Evolutionary conservation across 176 grass and related monocot species (phyloP), one percentile per base, ranked within the genome.

Genomic region (Pharus latifolius): DNA sequence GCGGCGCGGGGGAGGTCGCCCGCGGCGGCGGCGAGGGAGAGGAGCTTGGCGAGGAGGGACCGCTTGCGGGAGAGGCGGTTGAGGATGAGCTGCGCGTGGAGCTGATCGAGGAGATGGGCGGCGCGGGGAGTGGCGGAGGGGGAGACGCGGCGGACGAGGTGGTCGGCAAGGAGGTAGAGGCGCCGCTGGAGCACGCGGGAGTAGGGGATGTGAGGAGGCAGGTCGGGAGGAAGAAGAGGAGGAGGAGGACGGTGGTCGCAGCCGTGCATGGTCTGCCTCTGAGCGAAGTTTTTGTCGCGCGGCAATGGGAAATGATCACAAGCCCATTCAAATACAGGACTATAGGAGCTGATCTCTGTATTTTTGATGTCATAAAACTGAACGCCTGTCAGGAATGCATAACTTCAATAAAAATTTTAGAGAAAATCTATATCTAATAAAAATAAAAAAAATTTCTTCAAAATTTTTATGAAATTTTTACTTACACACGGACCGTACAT

Each of bases 61-160:
- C 82, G 78, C 84, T 84, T 92, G 51, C n/a, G 57, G 73, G 74
- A 32, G 77, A 88, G 88, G 64, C 81, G 84, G 35, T 92, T 92
- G 45, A 92, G 62, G 56, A 88, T 28, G 49, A 92, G 69, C 74
- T 88, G 85, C 11, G 84, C 78, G 59, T 88, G 89, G 44, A 92
- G 63, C 81, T 79, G 89, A 51, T 73, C 65, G 37, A 88, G 81
- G 50, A 28, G 56, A 49, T 42, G 85, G 63, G 56, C 46, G 19
- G 48, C 49, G 68, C 76, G 5, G 3, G 42, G 10, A 26, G 41
- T 28, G 14, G 28, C 0, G 7, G n/a, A 10, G 24, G 14, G 19
- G 17, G 12, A 22, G 61, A 0, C 15, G 50, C 17, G 25, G 63
- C 63, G 29, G 72, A 47, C 49, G 63, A 73, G 56, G 83, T 61